Conservation (phyloP, 2,329 filamentous ascomycete genomes). For the Achaetomium macrosporum region DNA sequence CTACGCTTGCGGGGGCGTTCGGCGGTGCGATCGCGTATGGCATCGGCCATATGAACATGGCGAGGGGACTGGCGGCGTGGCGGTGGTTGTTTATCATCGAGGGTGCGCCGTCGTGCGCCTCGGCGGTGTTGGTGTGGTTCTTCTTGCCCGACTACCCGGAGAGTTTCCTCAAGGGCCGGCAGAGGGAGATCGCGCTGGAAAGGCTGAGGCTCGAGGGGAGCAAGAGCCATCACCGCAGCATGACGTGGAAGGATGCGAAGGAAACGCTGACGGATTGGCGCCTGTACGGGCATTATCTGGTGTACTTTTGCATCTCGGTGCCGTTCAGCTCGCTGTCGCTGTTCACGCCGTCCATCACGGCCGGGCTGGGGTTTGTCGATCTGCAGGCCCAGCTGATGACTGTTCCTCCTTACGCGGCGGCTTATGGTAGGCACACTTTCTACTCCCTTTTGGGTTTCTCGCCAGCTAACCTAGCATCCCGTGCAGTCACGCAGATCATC, state of each 20-base stretch:
- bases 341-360: slow-evolving; percentile 56
- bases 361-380: slow-evolving; percentile 44
- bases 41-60: slow-evolving; percentile 64
- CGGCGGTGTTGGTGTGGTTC: slow-evolving; percentile 53
- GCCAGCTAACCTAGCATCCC: neutral
- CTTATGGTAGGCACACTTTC: slow-evolving; percentile 39
- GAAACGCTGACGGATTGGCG: slow-evolving; percentile 60
- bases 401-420: slow-evolving; percentile 58
- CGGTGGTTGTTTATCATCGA: slow-evolving; percentile 60
- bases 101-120: slow-evolving; percentile 41
- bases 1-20: slow-evolving; percentile 66
- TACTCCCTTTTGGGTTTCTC: neutral
- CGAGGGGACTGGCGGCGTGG: slow-evolving; percentile 60
- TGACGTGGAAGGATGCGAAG: slow-evolving; percentile 63
- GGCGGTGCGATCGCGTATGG: slow-evolving; percentile 68
- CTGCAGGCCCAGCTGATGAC: slow-evolving; percentile 61
- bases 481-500: slow-evolving; percentile 33
- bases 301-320: slow-evolving; percentile 45
- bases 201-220: slow-evolving; percentile 43
- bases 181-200: slow-evolving; percentile 49
- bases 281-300: slow-evolving; percentile 61
- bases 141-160: slow-evolving; percentile 62
- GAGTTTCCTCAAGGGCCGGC: slow-evolving; percentile 54
- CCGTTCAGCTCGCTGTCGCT: slow-evolving; percentile 56
- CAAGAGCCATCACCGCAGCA: slow-evolving; percentile 54